Conservation (phyloP, 139 green algal species). For the Auxenochlorella pyrenoidosa region DNA sequence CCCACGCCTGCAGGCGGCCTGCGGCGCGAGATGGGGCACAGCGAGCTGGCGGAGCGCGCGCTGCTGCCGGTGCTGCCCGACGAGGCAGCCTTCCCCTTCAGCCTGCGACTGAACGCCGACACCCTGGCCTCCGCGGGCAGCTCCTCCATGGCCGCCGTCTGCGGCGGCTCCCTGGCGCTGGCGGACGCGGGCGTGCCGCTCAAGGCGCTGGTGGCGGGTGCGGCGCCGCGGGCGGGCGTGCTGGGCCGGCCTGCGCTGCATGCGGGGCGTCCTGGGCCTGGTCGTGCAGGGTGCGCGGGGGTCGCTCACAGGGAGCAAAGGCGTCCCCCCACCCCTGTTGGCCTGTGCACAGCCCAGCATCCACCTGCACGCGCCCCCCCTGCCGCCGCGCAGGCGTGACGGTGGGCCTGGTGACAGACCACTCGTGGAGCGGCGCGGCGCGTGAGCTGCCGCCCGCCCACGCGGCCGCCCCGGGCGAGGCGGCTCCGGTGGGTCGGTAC, state of each 20-base stretch:
- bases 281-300: no score
- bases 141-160: constrained; percentile 66
- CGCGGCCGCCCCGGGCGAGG: background rate
- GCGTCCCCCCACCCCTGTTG: background rate
- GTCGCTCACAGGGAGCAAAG: no score
- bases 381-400: constrained; percentile 45
- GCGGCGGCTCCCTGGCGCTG: constrained; percentile 63
- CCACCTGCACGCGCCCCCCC: background rate
- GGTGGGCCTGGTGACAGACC: constrained; percentile 51
- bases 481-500: constrained; percentile 23
- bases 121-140: constrained; percentile 68
- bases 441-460: background rate
- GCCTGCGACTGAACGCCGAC: constrained; percentile 68
- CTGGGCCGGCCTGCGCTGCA: background rate
- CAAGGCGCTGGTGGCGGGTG: constrained; percentile 55
- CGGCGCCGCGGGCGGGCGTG: background rate
- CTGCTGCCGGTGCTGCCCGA: constrained; percentile 83
- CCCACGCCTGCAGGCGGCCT: background rate
- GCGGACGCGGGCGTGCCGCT: constrained; percentile 66
- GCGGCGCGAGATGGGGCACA: constrained; percentile 93
- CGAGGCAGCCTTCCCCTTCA: constrained; percentile 66
- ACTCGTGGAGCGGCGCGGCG: constrained; percentile 12
- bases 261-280: no score
- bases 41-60: constrained; percentile 88
- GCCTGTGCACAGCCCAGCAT: no score